These are phyloP conservation scores for Amyloporia xantha DNA, from an alignment of 768 basidiomycete genomes.

Conservation along the genomic window DNA sequence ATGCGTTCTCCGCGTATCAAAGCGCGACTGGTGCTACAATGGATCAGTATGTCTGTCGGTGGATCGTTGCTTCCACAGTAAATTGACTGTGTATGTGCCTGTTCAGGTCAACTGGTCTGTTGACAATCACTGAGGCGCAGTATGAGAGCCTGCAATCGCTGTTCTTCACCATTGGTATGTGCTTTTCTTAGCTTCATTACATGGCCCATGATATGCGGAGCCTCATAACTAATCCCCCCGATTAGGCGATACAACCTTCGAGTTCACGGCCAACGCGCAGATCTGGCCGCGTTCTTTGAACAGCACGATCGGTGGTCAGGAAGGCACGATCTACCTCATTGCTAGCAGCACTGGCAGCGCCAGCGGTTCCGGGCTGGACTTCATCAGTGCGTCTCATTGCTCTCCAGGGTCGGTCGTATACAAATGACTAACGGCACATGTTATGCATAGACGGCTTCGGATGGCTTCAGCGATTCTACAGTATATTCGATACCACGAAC, in stretches of 20 bases:
- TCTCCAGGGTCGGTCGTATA: too few relatives aligned
- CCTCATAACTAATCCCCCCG: too few relatives aligned
- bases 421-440: too few relatives aligned
- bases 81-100: not conserved
- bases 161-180: constrained; percentile 41
- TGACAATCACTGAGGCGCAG: constrained; percentile 44
- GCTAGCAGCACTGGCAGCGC: constrained; percentile 43
- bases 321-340: constrained; percentile 47
- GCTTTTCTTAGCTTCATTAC: too few relatives aligned
- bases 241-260: constrained; percentile 39
- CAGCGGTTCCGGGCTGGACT: constrained; percentile 56
- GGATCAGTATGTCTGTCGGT: constrained; percentile 34
- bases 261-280: constrained; percentile 59
- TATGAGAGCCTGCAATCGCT: constrained; percentile 43
- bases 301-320: constrained; percentile 46
- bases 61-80: too few relatives aligned
- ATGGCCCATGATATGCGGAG: too few relatives aligned
- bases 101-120: constrained; percentile 44
- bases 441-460: constrained; percentile 50
- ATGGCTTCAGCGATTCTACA: constrained; percentile 59
- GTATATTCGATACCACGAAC: constrained; percentile 29
- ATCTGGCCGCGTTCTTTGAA: constrained; percentile 63
- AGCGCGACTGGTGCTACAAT: constrained; percentile 43
- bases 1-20: constrained; percentile 52
- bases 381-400: constrained; percentile 42